A percentile compares a stretch with the other conserved stretches of the same genome.
Conservation (phyloP, 805 yeast species). For the Danielia reshetovae region DNA sequence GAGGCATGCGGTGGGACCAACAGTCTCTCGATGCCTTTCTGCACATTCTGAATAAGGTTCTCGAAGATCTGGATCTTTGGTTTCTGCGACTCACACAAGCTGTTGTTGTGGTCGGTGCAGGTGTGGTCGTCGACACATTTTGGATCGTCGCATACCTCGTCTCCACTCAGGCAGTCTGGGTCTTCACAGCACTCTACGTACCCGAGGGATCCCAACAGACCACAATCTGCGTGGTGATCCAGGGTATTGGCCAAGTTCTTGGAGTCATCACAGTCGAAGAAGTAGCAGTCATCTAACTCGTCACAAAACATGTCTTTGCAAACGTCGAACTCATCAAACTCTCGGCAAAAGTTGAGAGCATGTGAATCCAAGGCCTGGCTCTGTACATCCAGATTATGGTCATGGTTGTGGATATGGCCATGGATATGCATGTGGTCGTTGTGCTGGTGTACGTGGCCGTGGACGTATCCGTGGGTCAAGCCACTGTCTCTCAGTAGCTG, state of each 20-base stretch:
- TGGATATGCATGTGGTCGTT: slow-evolving; percentile 60
- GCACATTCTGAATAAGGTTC: slow-evolving; percentile 34
- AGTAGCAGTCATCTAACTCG: slow-evolving; percentile 43
- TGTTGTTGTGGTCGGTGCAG: slow-evolving; percentile 9
- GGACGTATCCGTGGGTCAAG: slow-evolving; percentile 51
- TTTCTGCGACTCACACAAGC: slow-evolving; percentile 26
- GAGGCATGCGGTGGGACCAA: slow-evolving; percentile 1
- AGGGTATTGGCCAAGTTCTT: slow-evolving; percentile 2
- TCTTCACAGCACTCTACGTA: slow-evolving; percentile 1
- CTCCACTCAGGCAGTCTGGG: not conserved
- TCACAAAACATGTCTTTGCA: slow-evolving; percentile 41
- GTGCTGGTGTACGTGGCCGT: slow-evolving; percentile 65
- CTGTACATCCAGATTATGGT: slow-evolving; percentile 21
- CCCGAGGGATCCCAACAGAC: not conserved
- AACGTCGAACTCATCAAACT: slow-evolving; percentile 27
- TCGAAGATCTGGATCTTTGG: slow-evolving; percentile 35
- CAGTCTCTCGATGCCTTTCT: slow-evolving; percentile 21
- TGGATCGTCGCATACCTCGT: not conserved
- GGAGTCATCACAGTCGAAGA: slow-evolving; percentile 26
- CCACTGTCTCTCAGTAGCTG: slow-evolving; percentile 2
- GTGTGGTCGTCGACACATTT: not conserved
- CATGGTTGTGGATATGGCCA: slow-evolving; percentile 61
- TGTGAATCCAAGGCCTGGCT: not conserved
- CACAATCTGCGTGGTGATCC: not conserved
- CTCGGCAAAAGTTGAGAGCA: slow-evolving; percentile 17